phyloP scores from a whole-genome alignment of 305 asterid genomes.

The Solanum aculeatissimum region DNA sequence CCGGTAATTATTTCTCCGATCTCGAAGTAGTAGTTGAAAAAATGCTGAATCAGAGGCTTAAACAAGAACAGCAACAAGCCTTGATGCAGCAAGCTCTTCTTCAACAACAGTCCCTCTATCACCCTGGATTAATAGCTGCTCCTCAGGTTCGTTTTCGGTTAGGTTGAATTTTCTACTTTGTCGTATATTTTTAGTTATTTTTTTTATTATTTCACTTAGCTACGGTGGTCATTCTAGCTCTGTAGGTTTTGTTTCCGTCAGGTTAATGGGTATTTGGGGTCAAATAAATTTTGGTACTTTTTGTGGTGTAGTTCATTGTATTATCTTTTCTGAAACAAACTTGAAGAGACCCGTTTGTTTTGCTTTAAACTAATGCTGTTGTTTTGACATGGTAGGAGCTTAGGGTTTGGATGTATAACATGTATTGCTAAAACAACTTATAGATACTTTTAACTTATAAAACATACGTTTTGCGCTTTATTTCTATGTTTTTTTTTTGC shows the following conservation, averaged over 20 bases:
- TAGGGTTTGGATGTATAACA: background rate
- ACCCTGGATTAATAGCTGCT: slow-evolving; percentile 83
- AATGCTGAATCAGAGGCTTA: slow-evolving; percentile 82
- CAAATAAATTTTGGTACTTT: background rate
- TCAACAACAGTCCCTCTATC: slow-evolving; percentile 81
- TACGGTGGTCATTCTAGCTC: background rate
- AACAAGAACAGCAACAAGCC: slow-evolving; percentile 79
- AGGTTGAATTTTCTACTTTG: background rate
- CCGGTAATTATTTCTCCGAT: slow-evolving; percentile 25
- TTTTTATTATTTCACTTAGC: background rate
- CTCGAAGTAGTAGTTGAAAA: slow-evolving; percentile 5
- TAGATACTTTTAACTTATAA: background rate
- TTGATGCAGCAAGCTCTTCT: slow-evolving; percentile 92
- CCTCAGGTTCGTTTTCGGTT: slow-evolving; percentile 47
- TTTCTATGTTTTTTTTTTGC: background rate
- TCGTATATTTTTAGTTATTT: background rate
- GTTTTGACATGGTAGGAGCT: background rate
- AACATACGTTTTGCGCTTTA: background rate
- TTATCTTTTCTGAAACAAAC: background rate
- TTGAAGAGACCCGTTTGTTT: background rate
- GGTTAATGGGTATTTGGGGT: background rate
- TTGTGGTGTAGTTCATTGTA: background rate
- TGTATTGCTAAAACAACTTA: background rate
- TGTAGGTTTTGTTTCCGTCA: background rate
- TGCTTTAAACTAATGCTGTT: background rate